phyloP scores from a whole-genome alignment of 2,329 filamentous ascomycete species.

The Beauveria pseudobassiana region DNA sequence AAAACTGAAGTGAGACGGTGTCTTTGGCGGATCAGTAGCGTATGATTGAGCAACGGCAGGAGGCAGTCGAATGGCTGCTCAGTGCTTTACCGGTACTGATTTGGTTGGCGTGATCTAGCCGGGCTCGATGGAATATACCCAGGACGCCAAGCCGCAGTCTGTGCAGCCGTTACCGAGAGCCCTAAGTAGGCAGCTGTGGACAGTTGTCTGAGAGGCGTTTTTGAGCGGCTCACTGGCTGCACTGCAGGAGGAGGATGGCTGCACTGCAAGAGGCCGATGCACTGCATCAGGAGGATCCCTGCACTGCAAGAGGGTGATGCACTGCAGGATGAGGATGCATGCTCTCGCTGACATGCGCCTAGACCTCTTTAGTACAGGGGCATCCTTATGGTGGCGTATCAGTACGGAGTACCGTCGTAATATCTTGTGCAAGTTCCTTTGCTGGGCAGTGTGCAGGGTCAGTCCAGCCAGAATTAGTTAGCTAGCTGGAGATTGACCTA shows the following conservation, averaged over 20 bases:
- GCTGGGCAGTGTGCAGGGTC: too few relatives aligned
- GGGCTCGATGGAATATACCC: neutral
- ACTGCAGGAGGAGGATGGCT: neutral
- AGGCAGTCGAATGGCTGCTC: too few relatives aligned
- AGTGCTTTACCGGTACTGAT: neutral
- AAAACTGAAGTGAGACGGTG: neutral
- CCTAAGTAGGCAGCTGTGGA: neutral
- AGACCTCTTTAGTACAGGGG: neutral
- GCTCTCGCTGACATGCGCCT: neutral
- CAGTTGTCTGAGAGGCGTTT: neutral
- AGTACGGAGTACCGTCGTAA: too few relatives aligned
- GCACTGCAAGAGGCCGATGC: too few relatives aligned
- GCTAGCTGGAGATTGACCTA: too few relatives aligned
- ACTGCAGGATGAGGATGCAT: too few relatives aligned
- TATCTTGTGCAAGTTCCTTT: too few relatives aligned
- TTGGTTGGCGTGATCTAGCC: neutral
- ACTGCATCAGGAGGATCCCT: too few relatives aligned
- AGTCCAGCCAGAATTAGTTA: too few relatives aligned
- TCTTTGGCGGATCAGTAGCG: neutral
- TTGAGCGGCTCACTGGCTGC: neutral
- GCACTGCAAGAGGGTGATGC: too few relatives aligned
- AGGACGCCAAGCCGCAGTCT: neutral
- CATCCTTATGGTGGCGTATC: neutral
- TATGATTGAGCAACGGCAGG: neutral
- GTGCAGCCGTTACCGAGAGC: neutral